Evolutionary conservation across 2,329 filamentous ascomycete species (phyloP).

Genomic region (Exophiala aquamarina): DNA sequence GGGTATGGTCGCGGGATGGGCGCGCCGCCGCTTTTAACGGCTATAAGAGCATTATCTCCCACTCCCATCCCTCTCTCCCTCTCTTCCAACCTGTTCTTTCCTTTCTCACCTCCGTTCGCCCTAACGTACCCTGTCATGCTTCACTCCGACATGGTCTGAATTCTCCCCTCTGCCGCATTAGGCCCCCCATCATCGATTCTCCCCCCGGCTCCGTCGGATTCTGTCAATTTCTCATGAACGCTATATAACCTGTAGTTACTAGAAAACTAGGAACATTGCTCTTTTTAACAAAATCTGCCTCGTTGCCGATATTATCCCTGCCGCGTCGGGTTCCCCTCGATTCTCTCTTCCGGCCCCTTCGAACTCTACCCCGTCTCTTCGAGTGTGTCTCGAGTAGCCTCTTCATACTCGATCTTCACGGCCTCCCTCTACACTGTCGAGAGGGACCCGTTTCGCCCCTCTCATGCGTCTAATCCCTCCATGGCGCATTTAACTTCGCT

Average conservation of each 20-base stretch:
- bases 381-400: constrained; percentile 5
- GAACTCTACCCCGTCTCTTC: constrained; percentile 7
- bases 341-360: constrained; percentile 10
- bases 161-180: no score
- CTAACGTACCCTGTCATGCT: no score
- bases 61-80: constrained; percentile 5
- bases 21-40: constrained; percentile 6
- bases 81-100: constrained; percentile 5
- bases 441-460: no score
- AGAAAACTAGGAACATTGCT: no score
- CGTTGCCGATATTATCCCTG: constrained; percentile 7
- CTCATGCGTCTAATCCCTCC: constrained; percentile 8
- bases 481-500: constrained; percentile 6
- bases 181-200: constrained; percentile 8
- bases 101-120: no score
- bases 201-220: constrained; percentile 2
- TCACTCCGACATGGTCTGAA: no score
- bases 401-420: constrained; percentile 7
- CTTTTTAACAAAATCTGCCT: constrained; percentile 4
- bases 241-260: no score
- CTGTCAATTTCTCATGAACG: no score
- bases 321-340: constrained; percentile 6
- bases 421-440: constrained; percentile 1
- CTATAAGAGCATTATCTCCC: constrained; percentile 7
- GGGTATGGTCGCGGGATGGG: constrained; percentile 5